Percentiles rank a stretch among this genome's conserved stretches.
phyloP scores from a whole-genome alignment of 179 eudicot species.

The Silene coronaria region DNA sequence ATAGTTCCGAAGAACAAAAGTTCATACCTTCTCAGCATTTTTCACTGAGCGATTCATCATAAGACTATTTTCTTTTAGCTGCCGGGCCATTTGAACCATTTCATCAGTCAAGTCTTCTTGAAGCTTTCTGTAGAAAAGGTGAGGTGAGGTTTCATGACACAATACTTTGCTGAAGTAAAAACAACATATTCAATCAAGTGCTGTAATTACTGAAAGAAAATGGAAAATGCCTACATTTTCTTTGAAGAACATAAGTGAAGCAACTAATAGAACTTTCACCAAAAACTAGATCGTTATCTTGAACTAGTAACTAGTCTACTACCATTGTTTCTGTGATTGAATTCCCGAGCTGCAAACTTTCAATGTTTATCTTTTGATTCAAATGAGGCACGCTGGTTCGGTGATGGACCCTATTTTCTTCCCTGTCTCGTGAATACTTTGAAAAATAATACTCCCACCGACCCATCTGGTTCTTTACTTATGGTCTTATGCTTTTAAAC shows the following conservation, averaged over 20 bases:
- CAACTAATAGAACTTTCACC: background rate
- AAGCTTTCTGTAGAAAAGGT: conserved; percentile 55
- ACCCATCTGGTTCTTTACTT: too few species aligned
- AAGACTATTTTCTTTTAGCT: conserved; percentile 81
- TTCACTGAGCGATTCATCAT: conserved; percentile 68
- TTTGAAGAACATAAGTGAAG: background rate
- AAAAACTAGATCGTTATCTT: background rate
- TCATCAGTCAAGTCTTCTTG: conserved; percentile 95
- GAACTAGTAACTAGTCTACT: background rate
- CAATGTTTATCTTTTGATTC: background rate
- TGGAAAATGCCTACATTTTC: background rate
- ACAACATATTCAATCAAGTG: background rate
- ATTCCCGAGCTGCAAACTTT: background rate
- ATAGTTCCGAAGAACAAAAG: too few species aligned
- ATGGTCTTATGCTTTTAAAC: too few species aligned
- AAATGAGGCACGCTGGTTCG: background rate
- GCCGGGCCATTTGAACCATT: conserved; percentile 82
- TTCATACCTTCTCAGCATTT: conserved; percentile 74
- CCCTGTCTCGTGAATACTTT: background rate
- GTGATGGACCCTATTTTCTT: background rate
- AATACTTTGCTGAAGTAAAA: background rate
- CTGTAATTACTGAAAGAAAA: background rate
- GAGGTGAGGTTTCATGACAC: background rate
- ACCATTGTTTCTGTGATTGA: background rate
- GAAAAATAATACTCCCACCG: too few species aligned